These are phyloP conservation scores for Metarhizium brunneum DNA, from an alignment of 2,329 filamentous ascomycete species.

Conservation along the genomic window DNA sequence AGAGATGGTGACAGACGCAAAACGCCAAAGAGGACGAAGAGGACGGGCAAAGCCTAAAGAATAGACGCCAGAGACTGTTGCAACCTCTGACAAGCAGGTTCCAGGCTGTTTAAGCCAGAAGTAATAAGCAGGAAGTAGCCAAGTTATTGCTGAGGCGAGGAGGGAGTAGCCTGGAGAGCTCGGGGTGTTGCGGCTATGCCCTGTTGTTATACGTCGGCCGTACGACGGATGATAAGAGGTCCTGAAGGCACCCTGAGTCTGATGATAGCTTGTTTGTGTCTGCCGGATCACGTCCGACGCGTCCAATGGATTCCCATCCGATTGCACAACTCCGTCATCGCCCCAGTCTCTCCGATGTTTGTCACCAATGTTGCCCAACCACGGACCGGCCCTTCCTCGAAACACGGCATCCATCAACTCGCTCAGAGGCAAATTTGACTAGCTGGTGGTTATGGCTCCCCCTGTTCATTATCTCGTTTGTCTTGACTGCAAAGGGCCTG, in stretches of 20 bases:
- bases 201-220: constrained; percentile 9
- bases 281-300: not conserved
- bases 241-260: constrained; percentile 5
- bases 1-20: not conserved
- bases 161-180: not conserved
- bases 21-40: not conserved
- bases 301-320: constrained; percentile 3
- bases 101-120: not conserved
- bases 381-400: constrained; percentile 9
- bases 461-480: constrained; percentile 1
- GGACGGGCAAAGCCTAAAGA: not conserved
- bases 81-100: not conserved
- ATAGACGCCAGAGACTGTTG: not conserved
- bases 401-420: constrained; percentile 6
- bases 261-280: constrained; percentile 6
- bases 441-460: not conserved
- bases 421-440: constrained; percentile 2
- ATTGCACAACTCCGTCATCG: constrained; percentile 5
- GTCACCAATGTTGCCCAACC: constrained; percentile 5
- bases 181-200: constrained; percentile 2
- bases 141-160: constrained; percentile 2
- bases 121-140: constrained; percentile 2
- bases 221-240: constrained; percentile 5
- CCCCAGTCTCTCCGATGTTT: constrained; percentile 7
- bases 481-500: not conserved